phyloP scores from a whole-genome alignment of 192 early-diverging fungal species.

The Backusella mclennaniae region DNA sequence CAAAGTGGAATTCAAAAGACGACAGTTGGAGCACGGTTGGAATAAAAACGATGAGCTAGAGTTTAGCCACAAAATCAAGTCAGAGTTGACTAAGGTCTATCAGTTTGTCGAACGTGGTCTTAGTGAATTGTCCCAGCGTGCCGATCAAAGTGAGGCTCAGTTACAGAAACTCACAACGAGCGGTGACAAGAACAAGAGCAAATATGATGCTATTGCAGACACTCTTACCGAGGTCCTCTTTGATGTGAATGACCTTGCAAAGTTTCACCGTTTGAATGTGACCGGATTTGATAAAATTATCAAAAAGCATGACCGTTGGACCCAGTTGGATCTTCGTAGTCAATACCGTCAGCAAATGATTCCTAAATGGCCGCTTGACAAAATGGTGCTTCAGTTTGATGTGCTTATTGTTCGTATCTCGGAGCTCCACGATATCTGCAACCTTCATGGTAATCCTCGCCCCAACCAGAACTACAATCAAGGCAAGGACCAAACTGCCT shows the following conservation, averaged over 20 bases:
- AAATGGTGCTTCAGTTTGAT: conserved; percentile 53
- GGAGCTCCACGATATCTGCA: conserved; percentile 16
- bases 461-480: conserved; percentile 5
- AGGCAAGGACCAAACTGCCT: conserved; percentile 36
- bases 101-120: conserved; percentile 66
- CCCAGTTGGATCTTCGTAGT: conserved; percentile 65
- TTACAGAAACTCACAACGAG: conserved; percentile 20
- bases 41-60: conserved; percentile 79
- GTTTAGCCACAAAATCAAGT: conserved; percentile 79
- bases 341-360: conserved; percentile 72
- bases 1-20: conserved; percentile 50
- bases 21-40: conserved; percentile 46
- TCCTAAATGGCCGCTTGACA: conserved; percentile 67
- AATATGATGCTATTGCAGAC: conserved; percentile 44
- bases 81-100: conserved; percentile 83
- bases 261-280: conserved; percentile 75
- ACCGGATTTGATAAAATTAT: conserved; percentile 88
- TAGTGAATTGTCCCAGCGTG: conserved; percentile 62
- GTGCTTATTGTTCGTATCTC: conserved; percentile 22
- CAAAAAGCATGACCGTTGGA: conserved; percentile 97
- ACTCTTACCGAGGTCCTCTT: conserved; percentile 65
- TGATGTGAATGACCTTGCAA: conserved; percentile 76
- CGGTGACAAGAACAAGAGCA: conserved; percentile 42
- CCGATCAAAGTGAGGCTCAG: conserved; percentile 57
- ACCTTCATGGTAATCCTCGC: conserved; percentile 15